Evolutionary conservation across 2,329 filamentous ascomycete genomes (phyloP).

Genomic region (Blastomyces gilchristii): DNA sequence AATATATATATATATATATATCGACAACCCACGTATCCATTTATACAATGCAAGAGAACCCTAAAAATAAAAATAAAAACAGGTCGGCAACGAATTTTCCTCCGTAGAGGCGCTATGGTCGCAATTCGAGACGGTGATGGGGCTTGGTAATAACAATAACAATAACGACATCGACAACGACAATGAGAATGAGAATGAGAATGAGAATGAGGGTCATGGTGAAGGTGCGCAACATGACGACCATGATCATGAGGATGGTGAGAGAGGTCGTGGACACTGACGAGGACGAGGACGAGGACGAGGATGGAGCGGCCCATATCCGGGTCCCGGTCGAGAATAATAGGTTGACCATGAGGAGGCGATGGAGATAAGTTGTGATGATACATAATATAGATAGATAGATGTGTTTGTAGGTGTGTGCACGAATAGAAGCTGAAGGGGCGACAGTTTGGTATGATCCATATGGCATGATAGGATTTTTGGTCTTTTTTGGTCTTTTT

Average conservation of each 20-base stretch:
- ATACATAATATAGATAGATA: too few relatives aligned
- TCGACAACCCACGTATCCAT: not conserved
- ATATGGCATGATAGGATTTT: not conserved
- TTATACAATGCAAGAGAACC: too few relatives aligned
- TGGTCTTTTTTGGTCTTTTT: not conserved
- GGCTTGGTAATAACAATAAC: slow-evolving; percentile 37
- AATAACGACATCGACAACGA: not conserved
- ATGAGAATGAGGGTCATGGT: slow-evolving; percentile 2
- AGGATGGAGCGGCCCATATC: not conserved
- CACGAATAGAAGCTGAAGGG: not conserved
- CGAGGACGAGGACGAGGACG: slow-evolving; percentile 5
- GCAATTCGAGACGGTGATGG: slow-evolving; percentile 95
- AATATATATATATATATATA: too few relatives aligned
- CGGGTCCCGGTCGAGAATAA: not conserved
- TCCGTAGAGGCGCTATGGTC: slow-evolving; percentile 95
- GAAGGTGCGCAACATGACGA: slow-evolving; percentile 6
- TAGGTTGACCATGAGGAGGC: not conserved
- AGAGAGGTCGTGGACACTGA: not conserved
- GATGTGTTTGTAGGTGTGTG: not conserved
- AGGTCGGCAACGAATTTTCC: slow-evolving; percentile 95
- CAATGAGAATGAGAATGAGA: slow-evolving; percentile 19
- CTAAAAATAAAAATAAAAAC: not conserved
- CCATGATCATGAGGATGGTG: not conserved
- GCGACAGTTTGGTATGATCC: too few relatives aligned
- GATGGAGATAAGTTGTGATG: not conserved